Evolutionary conservation across 345 rosid genomes (phyloP), one percentile per base, ranked within the genome.

Genomic region (Fremontodendron californicum): DNA sequence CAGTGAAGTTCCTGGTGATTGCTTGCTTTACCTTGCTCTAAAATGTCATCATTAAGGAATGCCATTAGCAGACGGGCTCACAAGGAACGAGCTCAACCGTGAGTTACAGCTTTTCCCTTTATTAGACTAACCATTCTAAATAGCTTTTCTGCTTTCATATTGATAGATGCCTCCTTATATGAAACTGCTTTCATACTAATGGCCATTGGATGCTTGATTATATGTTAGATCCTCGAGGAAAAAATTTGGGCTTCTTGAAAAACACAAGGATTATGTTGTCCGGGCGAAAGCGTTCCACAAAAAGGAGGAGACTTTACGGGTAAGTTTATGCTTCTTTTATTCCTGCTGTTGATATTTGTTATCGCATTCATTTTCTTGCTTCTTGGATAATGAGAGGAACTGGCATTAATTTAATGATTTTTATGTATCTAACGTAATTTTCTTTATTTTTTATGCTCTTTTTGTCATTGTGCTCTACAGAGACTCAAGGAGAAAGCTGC

Each of bases 61-160:
- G 91, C 90, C 55, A 69, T 95, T 69, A 87, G 90, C 55, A 69
- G 90, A 61, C 86, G 85, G 75, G 89, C 93, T 67, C 97, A 94
- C 76, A 94, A 88, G 89, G 98, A 94, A 85, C 89, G 97, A 45
- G 81, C 97, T 77, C 99, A 93, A 74, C 98, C 91, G 99, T 90
- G 82, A 84, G 97, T 84, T 2, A 29, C 43, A 0, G 33, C 64
- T 73, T 7, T 74, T 64, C 19, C 13, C 33, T 31, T 78, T 63
- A 15, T 21, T 4, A 69, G 25, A 4, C 15, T 11, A 60, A 39
- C 7, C 13, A 2, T 6, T 21, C n/a, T 31, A 51, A 3, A 25
- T 85, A 21, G 35, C 25, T 43, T 37, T 67, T 39, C 40, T 48
- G 23, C 2, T 68, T 68, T 64, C 6, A 9, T 12, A n/a, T 51